Base-by-base conservation (phyloP, 306 rosid species). In the Quercus engelmannii region DNA sequence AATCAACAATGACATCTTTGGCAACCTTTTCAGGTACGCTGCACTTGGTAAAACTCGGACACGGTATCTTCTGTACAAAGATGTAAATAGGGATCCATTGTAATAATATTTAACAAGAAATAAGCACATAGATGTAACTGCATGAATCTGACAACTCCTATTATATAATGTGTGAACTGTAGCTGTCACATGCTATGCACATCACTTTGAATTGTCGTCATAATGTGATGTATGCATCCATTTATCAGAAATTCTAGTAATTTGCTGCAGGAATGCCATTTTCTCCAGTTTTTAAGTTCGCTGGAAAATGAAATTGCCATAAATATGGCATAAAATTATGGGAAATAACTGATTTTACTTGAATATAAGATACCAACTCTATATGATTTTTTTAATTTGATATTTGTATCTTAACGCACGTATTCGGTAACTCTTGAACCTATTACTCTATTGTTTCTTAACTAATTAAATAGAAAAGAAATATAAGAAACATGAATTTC, bases 41-140 rank as follows among this genome's bases (percentile, higher is more conserved):
- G 98, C 98, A 25, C 86, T 95, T 43, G 99, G 99, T 55, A 90
- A 91, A 87, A 88, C 88, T 31, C 87, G 88, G 74, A 72, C 93
- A 1, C 92, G 99, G n/a, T 93, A 95, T 87, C 85, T 95, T 58
- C 85, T 95, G 78, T 95, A 95, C 93, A 95, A 95, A 88, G 97
- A 95, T 41, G 92, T 81, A 21, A 95, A 95, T 76, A 85, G 98
- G 82, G 84, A 87, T 84, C 97, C 97, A 3, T 81, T 91, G 74
- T 86, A 82, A 76, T 57, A 76, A 25, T 74, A 31, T 78, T 71
- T 82, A 58, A 69, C 84, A 52, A 78, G 23, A 57, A 6, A 35
- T 80, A 46, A 57, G 74, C 78, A 74, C 43, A 63, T 64, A 69
- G 73, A 63, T 71, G 33, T 69, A n/a, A 13, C 52, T 63, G 11